A percentile compares a stretch with the other conserved stretches of the same genome.
Evolutionary conservation across 257 asterid genomes (phyloP).

Genomic region (Scutellaria minor): DNA sequence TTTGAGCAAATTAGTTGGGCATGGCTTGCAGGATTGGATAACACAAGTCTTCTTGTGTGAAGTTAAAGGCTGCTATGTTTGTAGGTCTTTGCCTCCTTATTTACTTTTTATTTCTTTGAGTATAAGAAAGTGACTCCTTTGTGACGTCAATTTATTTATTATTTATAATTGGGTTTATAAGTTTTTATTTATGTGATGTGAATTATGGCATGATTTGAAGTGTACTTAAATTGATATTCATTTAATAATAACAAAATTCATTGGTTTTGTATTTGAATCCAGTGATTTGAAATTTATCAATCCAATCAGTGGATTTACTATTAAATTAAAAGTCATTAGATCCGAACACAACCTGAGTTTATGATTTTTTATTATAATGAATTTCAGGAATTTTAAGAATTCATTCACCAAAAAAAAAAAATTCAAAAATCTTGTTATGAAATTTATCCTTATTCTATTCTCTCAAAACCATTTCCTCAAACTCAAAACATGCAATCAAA

Average conservation of each 20-base stretch:
- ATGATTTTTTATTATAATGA: too few relatives aligned
- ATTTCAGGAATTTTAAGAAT: too few relatives aligned
- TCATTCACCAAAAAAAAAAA: too few relatives aligned
- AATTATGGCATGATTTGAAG: neutral
- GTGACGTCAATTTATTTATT: neutral
- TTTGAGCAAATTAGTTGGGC: conserved; percentile 37
- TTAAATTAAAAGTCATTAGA: too few relatives aligned
- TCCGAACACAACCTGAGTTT: too few relatives aligned
- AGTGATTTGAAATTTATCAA: too few relatives aligned
- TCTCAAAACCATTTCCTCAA: neutral
- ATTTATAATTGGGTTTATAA: neutral
- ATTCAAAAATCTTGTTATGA: too few relatives aligned
- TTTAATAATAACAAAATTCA: neutral
- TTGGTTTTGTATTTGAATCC: neutral
- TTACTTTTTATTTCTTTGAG: conserved; percentile 35
- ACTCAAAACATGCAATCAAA: neutral
- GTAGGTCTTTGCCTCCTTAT: conserved; percentile 28
- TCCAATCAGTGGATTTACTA: too few relatives aligned
- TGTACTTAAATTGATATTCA: neutral
- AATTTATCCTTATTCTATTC: too few relatives aligned
- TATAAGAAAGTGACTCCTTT: conserved; percentile 34
- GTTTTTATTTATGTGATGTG: neutral
- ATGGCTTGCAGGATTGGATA: conserved; percentile 50
- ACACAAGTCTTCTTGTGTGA: conserved; percentile 49
- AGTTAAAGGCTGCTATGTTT: conserved; percentile 47